phyloP scores from a whole-genome alignment of 768 basidiomycete species.

The Termitomyces bulborhizus region DNA sequence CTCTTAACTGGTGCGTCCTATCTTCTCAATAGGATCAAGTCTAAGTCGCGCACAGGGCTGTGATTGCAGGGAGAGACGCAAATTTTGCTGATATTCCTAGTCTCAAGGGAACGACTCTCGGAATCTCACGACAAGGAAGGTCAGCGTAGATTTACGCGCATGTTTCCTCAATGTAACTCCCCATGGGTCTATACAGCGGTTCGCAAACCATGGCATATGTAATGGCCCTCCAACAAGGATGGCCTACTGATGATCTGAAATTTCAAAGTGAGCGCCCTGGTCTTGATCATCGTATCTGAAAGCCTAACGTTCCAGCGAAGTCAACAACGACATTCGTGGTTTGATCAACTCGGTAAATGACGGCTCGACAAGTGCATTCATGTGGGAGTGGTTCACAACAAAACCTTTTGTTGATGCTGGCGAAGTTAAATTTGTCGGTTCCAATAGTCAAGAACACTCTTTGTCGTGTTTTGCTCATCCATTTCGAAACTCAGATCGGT shows the following conservation, averaged over 20 bases:
- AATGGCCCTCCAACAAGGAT: conserved; percentile 85
- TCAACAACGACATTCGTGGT: conserved; percentile 77
- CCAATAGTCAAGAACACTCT: not conserved
- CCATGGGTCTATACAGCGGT: conserved; percentile 41
- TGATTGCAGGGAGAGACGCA: conserved; percentile 80
- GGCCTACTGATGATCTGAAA: conserved; percentile 55
- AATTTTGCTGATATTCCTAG: conserved; percentile 65
- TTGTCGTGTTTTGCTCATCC: not conserved
- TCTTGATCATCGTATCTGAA: not conserved
- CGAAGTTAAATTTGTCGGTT: conserved; percentile 76
- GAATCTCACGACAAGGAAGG: conserved; percentile 89
- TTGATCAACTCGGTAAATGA: conserved; percentile 85
- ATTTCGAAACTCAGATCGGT: conserved; percentile 51
- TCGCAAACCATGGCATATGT: conserved; percentile 96
- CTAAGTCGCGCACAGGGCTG: conserved; percentile 54
- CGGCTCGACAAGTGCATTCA: conserved; percentile 82
- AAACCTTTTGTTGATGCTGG: conserved; percentile 73
- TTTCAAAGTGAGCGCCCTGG: conserved; percentile 54
- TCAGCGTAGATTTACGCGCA: conserved; percentile 16
- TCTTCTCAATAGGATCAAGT: not conserved
- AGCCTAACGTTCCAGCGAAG: conserved; percentile 26
- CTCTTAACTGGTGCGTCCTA: conserved; percentile 69
- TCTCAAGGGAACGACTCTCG: conserved; percentile 75
- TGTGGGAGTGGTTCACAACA: conserved; percentile 91
- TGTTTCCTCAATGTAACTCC: not conserved